A percentile compares a stretch with the other conserved stretches of the same genome.
Evolutionary conservation across 1,284 basidiomycete genomes (phyloP).

Genomic region (Takashimella koratensis): DNA sequence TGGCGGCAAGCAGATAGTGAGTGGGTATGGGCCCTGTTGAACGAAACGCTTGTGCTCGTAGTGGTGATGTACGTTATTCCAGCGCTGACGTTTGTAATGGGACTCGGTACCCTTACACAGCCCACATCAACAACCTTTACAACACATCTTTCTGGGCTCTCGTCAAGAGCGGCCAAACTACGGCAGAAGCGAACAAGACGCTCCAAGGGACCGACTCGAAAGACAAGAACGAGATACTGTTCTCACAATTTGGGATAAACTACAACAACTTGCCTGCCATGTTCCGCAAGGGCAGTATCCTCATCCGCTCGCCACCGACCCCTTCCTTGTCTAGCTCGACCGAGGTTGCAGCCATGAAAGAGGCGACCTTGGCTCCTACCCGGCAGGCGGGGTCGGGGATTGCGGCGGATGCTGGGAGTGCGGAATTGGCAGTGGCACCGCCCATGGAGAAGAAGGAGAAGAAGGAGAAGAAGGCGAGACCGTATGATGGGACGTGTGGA

Average conservation of each 20-base stretch:
- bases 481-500: slow-evolving; percentile 47
- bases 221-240: slow-evolving; percentile 89
- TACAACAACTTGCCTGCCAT: slow-evolving; percentile 74
- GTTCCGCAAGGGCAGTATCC: slow-evolving; percentile 80
- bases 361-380: neutral
- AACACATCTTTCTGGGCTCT: slow-evolving; percentile 96
- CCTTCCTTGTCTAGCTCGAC: neutral
- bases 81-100: too few species aligned
- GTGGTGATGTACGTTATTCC: too few species aligned
- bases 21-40: slow-evolving; percentile 44
- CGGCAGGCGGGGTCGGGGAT: neutral
- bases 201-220: slow-evolving; percentile 80
- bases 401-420: neutral
- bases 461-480: slow-evolving; percentile 49
- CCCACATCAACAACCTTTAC: slow-evolving; percentile 97
- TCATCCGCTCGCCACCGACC: slow-evolving; percentile 57
- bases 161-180: slow-evolving; percentile 71
- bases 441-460: slow-evolving; percentile 25
- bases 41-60: too few species aligned
- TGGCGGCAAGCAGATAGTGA: slow-evolving; percentile 95
- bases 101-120: too few species aligned
- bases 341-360: neutral
- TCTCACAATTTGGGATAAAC: slow-evolving; percentile 75
- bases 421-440: neutral
- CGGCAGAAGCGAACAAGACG: slow-evolving; percentile 74